These are phyloP conservation scores for Penicillium chermesinum DNA, from an alignment of 495 filamentous ascomycete genomes.

Conservation along the genomic window DNA sequence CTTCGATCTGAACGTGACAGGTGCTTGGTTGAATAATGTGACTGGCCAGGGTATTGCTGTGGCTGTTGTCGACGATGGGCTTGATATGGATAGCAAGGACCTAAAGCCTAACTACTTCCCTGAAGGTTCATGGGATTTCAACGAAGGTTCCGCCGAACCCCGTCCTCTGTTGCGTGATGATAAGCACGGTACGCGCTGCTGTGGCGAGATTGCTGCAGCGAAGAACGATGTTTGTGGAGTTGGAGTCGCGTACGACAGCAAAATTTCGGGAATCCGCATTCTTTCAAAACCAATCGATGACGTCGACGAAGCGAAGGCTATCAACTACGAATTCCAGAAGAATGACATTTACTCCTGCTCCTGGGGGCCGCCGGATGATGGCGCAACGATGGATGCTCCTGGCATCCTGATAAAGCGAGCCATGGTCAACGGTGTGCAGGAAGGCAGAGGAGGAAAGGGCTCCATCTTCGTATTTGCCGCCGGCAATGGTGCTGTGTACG, in stretches of 20 bases:
- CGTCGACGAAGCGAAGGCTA: slow-evolving; percentile 82
- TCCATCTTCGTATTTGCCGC: slow-evolving; percentile 96
- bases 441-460: slow-evolving; percentile 76
- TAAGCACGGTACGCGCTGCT: slow-evolving; percentile 86
- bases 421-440: slow-evolving; percentile 87
- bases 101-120: slow-evolving; percentile 88
- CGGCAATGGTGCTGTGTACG: slow-evolving; percentile 81
- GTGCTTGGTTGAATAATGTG: slow-evolving; percentile 84
- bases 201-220: slow-evolving; percentile 86
- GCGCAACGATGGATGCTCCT: slow-evolving; percentile 87
- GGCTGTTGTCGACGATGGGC: slow-evolving; percentile 90
- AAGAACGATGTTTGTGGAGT: slow-evolving; percentile 93
- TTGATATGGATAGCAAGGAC: slow-evolving; percentile 97
- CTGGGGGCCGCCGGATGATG: slow-evolving; percentile 95
- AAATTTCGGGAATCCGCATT: slow-evolving; percentile 85
- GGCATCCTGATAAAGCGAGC: slow-evolving; percentile 82
- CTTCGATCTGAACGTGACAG: slow-evolving; percentile 92
- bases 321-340: slow-evolving; percentile 85
- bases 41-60: slow-evolving; percentile 86
- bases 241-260: slow-evolving; percentile 88
- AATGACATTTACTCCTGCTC: slow-evolving; percentile 99
- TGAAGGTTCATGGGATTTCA: slow-evolving; percentile 91
- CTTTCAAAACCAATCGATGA: slow-evolving; percentile 86
- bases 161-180: slow-evolving; percentile 76
- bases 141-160: slow-evolving; percentile 73